A percentile compares a stretch with the other conserved stretches of the same genome.
Evolutionary conservation across 805 yeast genomes (phyloP).

Genomic region (Metschnikowia santaceciliae): DNA sequence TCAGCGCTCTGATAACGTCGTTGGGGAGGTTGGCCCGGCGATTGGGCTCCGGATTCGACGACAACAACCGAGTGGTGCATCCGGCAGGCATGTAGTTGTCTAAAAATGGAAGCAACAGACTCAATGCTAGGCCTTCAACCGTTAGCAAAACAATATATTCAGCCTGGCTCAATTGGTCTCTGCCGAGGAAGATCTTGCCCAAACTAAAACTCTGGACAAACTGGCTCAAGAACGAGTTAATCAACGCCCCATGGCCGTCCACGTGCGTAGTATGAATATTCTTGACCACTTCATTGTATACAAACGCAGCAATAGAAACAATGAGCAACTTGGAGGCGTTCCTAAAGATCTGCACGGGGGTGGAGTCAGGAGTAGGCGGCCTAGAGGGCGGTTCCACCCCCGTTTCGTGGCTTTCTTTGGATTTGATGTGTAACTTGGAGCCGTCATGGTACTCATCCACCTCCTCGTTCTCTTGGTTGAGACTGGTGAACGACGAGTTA

Average conservation of each 20-base stretch:
- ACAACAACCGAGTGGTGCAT: slow-evolving; percentile 30
- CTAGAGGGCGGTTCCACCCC: not conserved
- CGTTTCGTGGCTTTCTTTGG: slow-evolving; percentile 12
- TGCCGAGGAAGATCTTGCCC: slow-evolving; percentile 5
- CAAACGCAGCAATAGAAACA: slow-evolving; percentile 45
- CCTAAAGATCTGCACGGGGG: not conserved
- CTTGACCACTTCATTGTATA: slow-evolving; percentile 50
- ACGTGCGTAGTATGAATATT: slow-evolving; percentile 51
- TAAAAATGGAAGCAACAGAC: slow-evolving; percentile 48
- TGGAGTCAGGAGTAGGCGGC: not conserved
- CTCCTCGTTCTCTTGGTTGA: slow-evolving; percentile 25
- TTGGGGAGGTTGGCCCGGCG: slow-evolving; percentile 29
- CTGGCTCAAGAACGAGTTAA: slow-evolving; percentile 33
- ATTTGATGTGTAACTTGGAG: slow-evolving; percentile 15
- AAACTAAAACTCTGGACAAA: slow-evolving; percentile 25
- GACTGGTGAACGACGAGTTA: slow-evolving; percentile 38
- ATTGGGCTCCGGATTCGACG: slow-evolving; percentile 37
- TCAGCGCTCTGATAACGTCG: slow-evolving; percentile 40
- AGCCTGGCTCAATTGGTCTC: not conserved
- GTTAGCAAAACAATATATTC: slow-evolving; percentile 21
- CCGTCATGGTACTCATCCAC: slow-evolving; percentile 20
- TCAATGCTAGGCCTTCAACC: slow-evolving; percentile 56
- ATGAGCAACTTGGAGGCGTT: slow-evolving; percentile 18
- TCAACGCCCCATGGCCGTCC: slow-evolving; percentile 38
- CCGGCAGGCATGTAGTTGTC: slow-evolving; percentile 29